These are phyloP conservation scores for Lignosus rhinocerotis DNA, from an alignment of 1,284 basidiomycete species.

Conservation along the genomic window DNA sequence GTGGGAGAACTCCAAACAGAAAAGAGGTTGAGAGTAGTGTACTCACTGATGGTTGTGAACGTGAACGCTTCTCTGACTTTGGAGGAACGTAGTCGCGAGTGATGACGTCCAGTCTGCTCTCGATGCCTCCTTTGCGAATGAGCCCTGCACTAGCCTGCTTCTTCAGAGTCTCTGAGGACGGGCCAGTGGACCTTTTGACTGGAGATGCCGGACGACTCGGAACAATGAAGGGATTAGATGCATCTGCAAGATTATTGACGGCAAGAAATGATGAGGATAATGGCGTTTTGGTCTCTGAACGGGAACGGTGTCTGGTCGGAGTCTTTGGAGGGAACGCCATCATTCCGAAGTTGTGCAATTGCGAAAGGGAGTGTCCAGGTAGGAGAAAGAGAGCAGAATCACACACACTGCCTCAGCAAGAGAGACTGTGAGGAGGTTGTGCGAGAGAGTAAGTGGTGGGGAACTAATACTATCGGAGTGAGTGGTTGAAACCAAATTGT, in stretches of 20 bases:
- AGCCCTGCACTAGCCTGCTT: conserved; percentile 66
- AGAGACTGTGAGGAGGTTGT: neutral
- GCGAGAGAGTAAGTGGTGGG: neutral
- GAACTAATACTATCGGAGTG: neutral
- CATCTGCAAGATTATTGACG: conserved; percentile 52
- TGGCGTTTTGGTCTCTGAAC: conserved; percentile 72
- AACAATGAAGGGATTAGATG: conserved; percentile 62
- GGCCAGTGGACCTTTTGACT: conserved; percentile 55
- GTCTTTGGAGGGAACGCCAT: conserved; percentile 54
- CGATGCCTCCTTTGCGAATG: conserved; percentile 73
- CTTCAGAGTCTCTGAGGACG: conserved; percentile 54
- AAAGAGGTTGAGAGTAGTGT: conserved; percentile 17
- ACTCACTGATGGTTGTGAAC: conserved; percentile 62
- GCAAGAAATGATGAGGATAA: conserved; percentile 65
- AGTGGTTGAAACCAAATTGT: neutral
- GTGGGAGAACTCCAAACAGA: neutral
- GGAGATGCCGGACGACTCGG: conserved; percentile 60
- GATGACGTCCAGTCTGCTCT: conserved; percentile 73
- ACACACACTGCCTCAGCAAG: neutral
- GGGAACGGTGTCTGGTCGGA: conserved; percentile 61
- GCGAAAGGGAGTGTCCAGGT: no score
- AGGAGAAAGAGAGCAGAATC: no score
- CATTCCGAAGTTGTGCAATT: no score
- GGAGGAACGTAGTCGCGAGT: conserved; percentile 55
- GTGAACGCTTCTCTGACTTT: conserved; percentile 68